Conservation (phyloP, 2,329 filamentous ascomycete species). For the Domatiomyces catenatus region DNA sequence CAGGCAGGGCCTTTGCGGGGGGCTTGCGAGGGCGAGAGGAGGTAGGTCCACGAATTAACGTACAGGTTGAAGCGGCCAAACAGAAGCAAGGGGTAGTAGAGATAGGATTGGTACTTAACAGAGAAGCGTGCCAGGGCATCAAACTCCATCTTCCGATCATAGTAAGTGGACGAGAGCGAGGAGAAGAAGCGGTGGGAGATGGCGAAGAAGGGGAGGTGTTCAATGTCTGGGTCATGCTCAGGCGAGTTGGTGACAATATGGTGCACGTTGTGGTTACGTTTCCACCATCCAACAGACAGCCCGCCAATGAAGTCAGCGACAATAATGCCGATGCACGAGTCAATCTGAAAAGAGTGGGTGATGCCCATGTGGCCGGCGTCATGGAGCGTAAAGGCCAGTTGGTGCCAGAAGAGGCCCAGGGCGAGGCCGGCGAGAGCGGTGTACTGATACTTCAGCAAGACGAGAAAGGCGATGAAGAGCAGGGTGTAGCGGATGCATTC, state of each 20-base stretch:
- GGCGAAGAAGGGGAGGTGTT: constrained; percentile 79
- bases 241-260: constrained; percentile 91
- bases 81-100: constrained; percentile 67
- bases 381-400: constrained; percentile 83
- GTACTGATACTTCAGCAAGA: constrained; percentile 53
- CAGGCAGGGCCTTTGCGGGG: constrained; percentile 61
- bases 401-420: constrained; percentile 80
- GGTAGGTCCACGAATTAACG: constrained; percentile 61
- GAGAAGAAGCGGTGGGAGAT: constrained; percentile 66
- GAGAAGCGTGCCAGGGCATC: constrained; percentile 57
- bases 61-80: constrained; percentile 84
- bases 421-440: constrained; percentile 53
- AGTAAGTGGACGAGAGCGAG: constrained; percentile 63
- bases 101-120: constrained; percentile 58
- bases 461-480: constrained; percentile 47
- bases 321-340: constrained; percentile 74
- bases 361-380: constrained; percentile 97
- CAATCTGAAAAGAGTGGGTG: constrained; percentile 72
- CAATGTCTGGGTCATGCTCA: constrained; percentile 90
- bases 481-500: constrained; percentile 58
- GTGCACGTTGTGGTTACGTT: constrained; percentile 87
- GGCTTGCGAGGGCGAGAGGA: constrained; percentile 53
- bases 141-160: constrained; percentile 64
- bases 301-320: constrained; percentile 84
- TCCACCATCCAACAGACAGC: constrained; percentile 91